phyloP scores from a whole-genome alignment of 805 yeast genomes.

The Starmerella etchellsii region DNA sequence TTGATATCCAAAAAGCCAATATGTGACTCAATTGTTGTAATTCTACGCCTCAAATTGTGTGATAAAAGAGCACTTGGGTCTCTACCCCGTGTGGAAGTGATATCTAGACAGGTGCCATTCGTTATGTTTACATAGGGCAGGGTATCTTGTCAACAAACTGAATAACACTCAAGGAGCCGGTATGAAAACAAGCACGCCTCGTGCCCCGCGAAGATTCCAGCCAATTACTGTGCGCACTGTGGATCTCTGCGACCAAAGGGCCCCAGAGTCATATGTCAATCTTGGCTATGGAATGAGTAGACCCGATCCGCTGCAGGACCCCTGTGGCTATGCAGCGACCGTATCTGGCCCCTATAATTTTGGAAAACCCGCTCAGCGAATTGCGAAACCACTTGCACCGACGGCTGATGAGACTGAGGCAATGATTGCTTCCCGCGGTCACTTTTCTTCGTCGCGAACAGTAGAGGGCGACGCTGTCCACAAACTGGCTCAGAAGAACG shows the following conservation, averaged over 20 bases:
- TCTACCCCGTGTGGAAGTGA: no score
- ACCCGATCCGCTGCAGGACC: conserved; percentile 17
- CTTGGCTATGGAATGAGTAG: conserved; percentile 21
- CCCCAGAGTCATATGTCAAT: conserved; percentile 23
- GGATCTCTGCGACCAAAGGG: conserved; percentile 18
- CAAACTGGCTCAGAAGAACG: conserved; percentile 5
- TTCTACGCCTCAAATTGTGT: no score
- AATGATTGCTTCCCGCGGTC: not conserved
- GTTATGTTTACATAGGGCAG: no score
- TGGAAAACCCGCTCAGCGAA: conserved; percentile 19
- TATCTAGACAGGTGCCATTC: no score
- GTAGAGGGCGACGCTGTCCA: conserved; percentile 13
- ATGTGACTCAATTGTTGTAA: no score
- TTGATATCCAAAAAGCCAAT: no score
- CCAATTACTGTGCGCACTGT: conserved; percentile 11
- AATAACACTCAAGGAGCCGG: no score
- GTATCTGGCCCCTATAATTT: conserved; percentile 18
- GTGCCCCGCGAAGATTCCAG: conserved; percentile 1
- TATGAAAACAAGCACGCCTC: conserved; percentile 3
- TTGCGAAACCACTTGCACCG: conserved; percentile 20
- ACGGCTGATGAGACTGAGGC: conserved; percentile 26
- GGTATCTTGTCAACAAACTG: no score
- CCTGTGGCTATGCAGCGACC: conserved; percentile 22
- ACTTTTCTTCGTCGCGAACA: not conserved
- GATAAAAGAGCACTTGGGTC: no score